phyloP scores from a whole-genome alignment of 768 basidiomycete genomes.

The Leccinum truebloodii region DNA sequence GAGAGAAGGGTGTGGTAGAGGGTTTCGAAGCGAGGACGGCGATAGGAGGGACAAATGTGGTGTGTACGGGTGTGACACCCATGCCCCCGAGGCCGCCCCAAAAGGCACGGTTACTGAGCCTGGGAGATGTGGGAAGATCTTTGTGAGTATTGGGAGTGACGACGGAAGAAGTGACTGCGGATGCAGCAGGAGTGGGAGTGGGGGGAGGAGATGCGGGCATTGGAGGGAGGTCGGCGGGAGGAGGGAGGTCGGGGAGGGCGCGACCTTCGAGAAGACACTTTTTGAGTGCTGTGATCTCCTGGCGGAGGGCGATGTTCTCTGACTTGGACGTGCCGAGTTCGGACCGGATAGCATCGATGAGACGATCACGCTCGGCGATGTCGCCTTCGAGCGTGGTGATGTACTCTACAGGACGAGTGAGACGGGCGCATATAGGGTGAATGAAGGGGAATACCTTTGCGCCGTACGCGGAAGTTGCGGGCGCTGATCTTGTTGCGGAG shows the following conservation, averaged over 20 bases:
- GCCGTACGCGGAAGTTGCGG: slow-evolving; percentile 89
- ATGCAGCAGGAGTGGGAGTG: slow-evolving; percentile 16
- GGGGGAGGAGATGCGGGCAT: slow-evolving; percentile 44
- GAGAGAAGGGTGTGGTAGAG: slow-evolving; percentile 12
- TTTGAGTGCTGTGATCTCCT: slow-evolving; percentile 76
- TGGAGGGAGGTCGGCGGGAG: slow-evolving; percentile 44
- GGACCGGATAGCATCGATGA: slow-evolving; percentile 83
- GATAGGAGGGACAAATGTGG: slow-evolving; percentile 77
- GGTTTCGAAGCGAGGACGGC: slow-evolving; percentile 33
- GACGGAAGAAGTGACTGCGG: slow-evolving; percentile 29
- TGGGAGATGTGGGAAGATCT: slow-evolving; percentile 67
- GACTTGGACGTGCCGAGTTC: slow-evolving; percentile 78
- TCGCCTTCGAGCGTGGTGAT: slow-evolving; percentile 92
- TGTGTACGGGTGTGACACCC: slow-evolving; percentile 83
- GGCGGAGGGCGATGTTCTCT: slow-evolving; percentile 82
- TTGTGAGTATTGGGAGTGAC: slow-evolving; percentile 76
- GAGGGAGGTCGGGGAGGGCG: slow-evolving; percentile 45
- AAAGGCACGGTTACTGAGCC: slow-evolving; percentile 54
- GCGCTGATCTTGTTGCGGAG: slow-evolving; percentile 96
- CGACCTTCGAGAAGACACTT: slow-evolving; percentile 71
- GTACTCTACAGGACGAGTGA: slow-evolving; percentile 60
- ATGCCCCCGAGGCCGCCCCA: slow-evolving; percentile 80
- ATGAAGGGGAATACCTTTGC: slow-evolving; percentile 67
- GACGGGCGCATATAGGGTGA: neutral
- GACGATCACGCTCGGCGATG: slow-evolving; percentile 87